Percentiles rank a stretch among this genome's conserved stretches.
These are phyloP conservation scores for Lactifluus subvellereus DNA, from an alignment of 768 basidiomycete genomes.

Conservation along the genomic window DNA sequence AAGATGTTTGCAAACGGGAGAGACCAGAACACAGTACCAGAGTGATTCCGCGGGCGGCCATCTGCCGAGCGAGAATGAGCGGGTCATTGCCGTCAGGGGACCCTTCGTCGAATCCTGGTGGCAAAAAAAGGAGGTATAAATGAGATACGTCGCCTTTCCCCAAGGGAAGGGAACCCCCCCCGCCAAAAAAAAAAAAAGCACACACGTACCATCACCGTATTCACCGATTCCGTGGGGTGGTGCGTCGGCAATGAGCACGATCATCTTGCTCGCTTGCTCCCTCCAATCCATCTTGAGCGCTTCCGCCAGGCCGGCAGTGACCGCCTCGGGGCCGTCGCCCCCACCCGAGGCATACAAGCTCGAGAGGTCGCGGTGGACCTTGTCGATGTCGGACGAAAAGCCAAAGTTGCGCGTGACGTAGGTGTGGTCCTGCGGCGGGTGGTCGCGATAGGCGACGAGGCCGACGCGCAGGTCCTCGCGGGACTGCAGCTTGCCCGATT, in stretches of 20 bases:
- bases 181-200: neutral
- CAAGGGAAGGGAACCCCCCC: neutral
- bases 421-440: conserved; percentile 95
- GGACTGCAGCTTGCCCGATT: conserved; percentile 85
- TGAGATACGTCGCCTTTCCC: conserved; percentile 9
- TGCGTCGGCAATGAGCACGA: conserved; percentile 94
- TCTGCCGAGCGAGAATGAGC: conserved; percentile 73
- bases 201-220: conserved; percentile 79
- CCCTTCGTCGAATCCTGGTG: conserved; percentile 82
- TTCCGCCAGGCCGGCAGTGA: conserved; percentile 88
- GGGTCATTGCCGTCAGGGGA: conserved; percentile 95
- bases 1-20: conserved; percentile 10
- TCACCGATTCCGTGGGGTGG: conserved; percentile 98
- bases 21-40: conserved; percentile 46
- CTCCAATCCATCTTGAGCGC: conserved; percentile 90
- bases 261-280: conserved; percentile 84
- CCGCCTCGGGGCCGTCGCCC: conserved; percentile 94
- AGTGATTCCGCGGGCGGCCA: conserved; percentile 89
- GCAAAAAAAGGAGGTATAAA: conserved; percentile 16
- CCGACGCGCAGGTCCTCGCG: conserved; percentile 88
- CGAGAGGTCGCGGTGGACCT: conserved; percentile 80
- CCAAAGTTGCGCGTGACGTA: conserved; percentile 92
- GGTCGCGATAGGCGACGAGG: conserved; percentile 91
- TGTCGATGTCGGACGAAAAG: conserved; percentile 85
- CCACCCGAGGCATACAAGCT: conserved; percentile 84